Base-by-base conservation (phyloP, 306 rosid genomes). In the Herpetospermum pedunculosum region DNA sequence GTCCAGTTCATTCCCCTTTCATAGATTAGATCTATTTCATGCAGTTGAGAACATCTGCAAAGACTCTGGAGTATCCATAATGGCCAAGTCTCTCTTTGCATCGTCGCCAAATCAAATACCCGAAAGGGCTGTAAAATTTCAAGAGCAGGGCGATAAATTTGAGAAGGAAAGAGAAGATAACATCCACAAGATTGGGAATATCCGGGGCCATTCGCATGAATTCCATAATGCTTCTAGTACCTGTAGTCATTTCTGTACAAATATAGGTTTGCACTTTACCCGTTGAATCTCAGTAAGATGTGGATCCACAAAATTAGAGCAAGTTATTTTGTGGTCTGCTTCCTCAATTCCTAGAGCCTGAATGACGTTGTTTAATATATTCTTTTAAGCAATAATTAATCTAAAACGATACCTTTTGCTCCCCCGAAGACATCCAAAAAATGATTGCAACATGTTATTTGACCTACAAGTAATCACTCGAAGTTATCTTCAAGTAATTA, bases 81-180 rank as follows among this genome's bases (percentile, higher is more conserved):
- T 88, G 90, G 98, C 97, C 88, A 84, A 87, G 88, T 94, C 96
- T 81, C 87, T 94, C 77, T 94, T 91, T 88, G 91, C 89, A 83
- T 86, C 91, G 77, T 80, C 86, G 75, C 98, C 85, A 30, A 83
- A 71, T 81, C 83, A 76, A 84, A 81, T 79, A 81, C 84, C 91
- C 76, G 84, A 89, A 85, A 88, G 59, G 76, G 83, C 81, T 83
- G 84, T 86, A 67, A 81, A 83, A 62, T 80, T 83, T 75, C 87
- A 84, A 81, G 85, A 76, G 91, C 87, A 46, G 83, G 84, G 80
- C 77, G 88, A 83, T 87, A 87, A 82, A 77, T 84, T 79, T 84
- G 82, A 72, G 88, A 80, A 81, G 71, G 81, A 81, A 59, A 84
- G 81, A 80, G 84, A 84, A 84, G 85, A 81, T 88, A 83, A 74